Base-by-base conservation (phyloP, 495 filamentous ascomycete genomes). In the Hypoxylon trugodes region DNA sequence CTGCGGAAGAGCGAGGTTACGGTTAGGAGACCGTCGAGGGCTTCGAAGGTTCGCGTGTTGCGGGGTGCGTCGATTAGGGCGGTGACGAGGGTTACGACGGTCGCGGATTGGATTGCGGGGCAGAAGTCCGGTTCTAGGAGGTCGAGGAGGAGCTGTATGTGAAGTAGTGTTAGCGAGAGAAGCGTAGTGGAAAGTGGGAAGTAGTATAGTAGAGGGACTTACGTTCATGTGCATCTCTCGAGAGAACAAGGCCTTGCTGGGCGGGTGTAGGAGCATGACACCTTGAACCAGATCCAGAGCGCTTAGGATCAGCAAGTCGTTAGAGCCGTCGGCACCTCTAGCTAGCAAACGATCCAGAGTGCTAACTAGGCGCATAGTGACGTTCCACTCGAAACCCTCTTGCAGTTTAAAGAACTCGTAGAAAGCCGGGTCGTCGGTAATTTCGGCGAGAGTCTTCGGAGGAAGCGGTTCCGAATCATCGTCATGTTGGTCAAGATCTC, bases 311-410 rank as follows among this genome's bases (percentile, higher is more conserved):
- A 97, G 83, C 42, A 93, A 79, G 74, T 98, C 93, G 70, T 93
- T 95, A 69, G 91, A 90, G 22, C 87, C 89, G 69, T 90, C 88
- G 75, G 85, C 87, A 25, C 86, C 86, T 72, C 89, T 88, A 8
- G 92, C 92, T 46, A 97, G 82, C 38, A 97, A 83, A 53, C 91
- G 86, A 73, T 98, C 95, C 32, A 98, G 85, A 61, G 92, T 96
- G 25, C 86, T 84, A 43, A 96, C 87, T 50, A 98, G 80, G 61
- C 93, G 89, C 74, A 92, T 88, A 25, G 92, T 89, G 30, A 97
- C 90, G 77, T 98, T 98, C 91, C 93, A 98, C 77, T 97, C 90
- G 75, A 98, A 98, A 8, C 94, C 89, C 69, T 96, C 94, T 73
- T 98, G 95, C 47, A 98, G 73, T 69, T 96, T 91, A 80, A 96